Evolutionary conservation across 345 rosid genomes (phyloP).

Genomic region (Sonneratia alba): DNA sequence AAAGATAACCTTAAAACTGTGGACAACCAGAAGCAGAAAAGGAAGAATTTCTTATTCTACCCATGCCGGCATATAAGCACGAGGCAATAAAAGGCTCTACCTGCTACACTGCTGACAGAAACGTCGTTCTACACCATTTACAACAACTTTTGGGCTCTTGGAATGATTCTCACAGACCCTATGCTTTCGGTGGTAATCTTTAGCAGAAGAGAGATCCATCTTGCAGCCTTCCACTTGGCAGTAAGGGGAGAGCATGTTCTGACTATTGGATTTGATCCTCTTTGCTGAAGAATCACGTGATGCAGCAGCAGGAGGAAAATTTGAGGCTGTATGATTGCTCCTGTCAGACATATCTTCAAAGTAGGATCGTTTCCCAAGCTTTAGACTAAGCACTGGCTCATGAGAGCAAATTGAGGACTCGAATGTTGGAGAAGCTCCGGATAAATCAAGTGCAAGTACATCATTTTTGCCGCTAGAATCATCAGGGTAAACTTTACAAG

Average conservation of each 20-base stretch:
- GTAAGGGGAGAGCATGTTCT: conserved; percentile 26
- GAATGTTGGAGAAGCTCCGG: conserved; percentile 31
- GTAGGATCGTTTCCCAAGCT: conserved; percentile 72
- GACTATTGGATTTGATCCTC: conserved; percentile 51
- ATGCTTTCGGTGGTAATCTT: conserved; percentile 77
- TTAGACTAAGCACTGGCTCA: conserved; percentile 66
- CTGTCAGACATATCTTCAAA: conserved; percentile 51
- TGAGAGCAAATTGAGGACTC: conserved; percentile 60
- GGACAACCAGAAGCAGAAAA: neutral
- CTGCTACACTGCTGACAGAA: conserved; percentile 99
- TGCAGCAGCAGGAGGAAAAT: conserved; percentile 23
- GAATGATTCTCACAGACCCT: conserved; percentile 81
- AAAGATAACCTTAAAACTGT: neutral
- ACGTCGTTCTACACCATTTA: conserved; percentile 71
- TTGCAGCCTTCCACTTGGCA: conserved; percentile 88
- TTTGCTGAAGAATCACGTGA: conserved; percentile 41
- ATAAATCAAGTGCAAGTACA: conserved; percentile 15
- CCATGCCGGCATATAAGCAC: neutral
- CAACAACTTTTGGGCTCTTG: conserved; percentile 61
- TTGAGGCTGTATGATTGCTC: conserved; percentile 35
- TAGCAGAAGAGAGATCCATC: conserved; percentile 70
- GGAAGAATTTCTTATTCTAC: neutral
- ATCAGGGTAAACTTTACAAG: conserved; percentile 35
- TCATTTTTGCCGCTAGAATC: conserved; percentile 30
- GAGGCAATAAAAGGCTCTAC: conserved; percentile 22